Percentiles rank a stretch among this genome's conserved stretches.
Evolutionary conservation across 2,329 filamentous ascomycete species (phyloP).

Genomic region (Zymoseptoria passerinii): DNA sequence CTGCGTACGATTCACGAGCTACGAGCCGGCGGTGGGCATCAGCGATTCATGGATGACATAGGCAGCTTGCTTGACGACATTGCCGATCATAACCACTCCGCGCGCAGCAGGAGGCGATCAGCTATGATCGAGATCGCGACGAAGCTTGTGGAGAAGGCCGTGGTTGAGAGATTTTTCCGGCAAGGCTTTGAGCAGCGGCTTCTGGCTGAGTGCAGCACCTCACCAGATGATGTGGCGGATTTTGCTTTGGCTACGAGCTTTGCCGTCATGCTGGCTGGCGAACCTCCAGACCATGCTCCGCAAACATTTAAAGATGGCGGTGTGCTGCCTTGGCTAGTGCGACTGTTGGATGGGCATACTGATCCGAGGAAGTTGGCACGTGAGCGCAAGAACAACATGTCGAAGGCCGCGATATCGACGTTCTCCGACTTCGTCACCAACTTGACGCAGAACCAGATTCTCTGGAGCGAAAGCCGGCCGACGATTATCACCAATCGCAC

Average conservation of each 20-base stretch:
- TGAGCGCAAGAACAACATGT: constrained; percentile 60
- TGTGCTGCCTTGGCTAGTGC: constrained; percentile 40
- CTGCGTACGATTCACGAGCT: constrained; percentile 56
- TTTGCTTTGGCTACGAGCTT: constrained; percentile 59
- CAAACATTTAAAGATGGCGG: constrained; percentile 39
- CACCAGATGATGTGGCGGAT: constrained; percentile 41
- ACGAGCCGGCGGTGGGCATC: constrained; percentile 49
- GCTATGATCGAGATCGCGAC: constrained; percentile 48
- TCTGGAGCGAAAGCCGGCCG: constrained; percentile 53
- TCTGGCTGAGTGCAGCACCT: constrained; percentile 49
- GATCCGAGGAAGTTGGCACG: constrained; percentile 50
- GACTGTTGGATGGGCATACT: constrained; percentile 41
- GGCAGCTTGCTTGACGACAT: constrained; percentile 53
- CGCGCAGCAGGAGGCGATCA: constrained; percentile 42
- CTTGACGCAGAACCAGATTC: constrained; percentile 33
- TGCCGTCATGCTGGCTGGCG: constrained; percentile 52
- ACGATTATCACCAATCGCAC: constrained; percentile 52
- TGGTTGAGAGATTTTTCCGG: constrained; percentile 62
- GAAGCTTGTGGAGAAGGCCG: constrained; percentile 51
- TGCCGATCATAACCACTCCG: constrained; percentile 36
- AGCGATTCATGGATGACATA: constrained; percentile 48
- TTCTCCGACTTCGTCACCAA: constrained; percentile 47
- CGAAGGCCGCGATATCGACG: constrained; percentile 53
- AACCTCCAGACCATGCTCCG: constrained; percentile 52
- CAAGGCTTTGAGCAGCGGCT: constrained; percentile 64